A percentile compares a stretch with the other conserved stretches of the same genome.
These are phyloP conservation scores for Boletus coccyginus DNA, from an alignment of 768 basidiomycete genomes.

Conservation along the genomic window DNA sequence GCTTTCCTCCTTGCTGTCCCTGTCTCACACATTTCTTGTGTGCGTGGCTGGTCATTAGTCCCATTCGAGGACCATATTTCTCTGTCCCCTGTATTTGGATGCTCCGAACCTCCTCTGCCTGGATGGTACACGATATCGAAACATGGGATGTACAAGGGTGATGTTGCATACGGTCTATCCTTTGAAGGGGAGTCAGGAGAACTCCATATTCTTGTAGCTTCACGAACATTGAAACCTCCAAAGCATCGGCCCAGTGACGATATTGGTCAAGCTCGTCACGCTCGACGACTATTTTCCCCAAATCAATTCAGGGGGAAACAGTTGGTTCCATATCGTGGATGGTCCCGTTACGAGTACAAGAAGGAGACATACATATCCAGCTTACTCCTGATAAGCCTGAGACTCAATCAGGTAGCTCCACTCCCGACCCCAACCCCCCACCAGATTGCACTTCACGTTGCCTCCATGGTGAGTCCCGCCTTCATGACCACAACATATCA, in stretches of 20 bases:
- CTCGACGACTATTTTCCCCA: too few relatives aligned
- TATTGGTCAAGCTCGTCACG: neutral
- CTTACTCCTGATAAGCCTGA: too few relatives aligned
- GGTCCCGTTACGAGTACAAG: too few relatives aligned
- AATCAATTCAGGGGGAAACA: too few relatives aligned
- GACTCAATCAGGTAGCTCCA: too few relatives aligned
- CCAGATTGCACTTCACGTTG: neutral
- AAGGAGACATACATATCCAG: too few relatives aligned
- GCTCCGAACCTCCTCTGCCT: neutral
- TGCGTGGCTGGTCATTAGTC: neutral
- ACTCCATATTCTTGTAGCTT: neutral
- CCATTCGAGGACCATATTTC: neutral
- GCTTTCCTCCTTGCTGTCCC: too few relatives aligned
- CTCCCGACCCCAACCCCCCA: neutral
- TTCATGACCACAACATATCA: neutral
- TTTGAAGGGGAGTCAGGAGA: neutral
- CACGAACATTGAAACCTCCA: neutral
- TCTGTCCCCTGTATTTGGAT: rapidly evolving
- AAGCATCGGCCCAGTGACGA: too few relatives aligned
- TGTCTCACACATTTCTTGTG: neutral
- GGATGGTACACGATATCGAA: neutral
- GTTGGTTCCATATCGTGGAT: too few relatives aligned
- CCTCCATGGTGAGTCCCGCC: neutral
- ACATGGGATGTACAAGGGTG: neutral
- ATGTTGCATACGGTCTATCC: neutral